Base-by-base conservation (phyloP, 305 asterid genomes). In the Fraxinus latifolia region DNA sequence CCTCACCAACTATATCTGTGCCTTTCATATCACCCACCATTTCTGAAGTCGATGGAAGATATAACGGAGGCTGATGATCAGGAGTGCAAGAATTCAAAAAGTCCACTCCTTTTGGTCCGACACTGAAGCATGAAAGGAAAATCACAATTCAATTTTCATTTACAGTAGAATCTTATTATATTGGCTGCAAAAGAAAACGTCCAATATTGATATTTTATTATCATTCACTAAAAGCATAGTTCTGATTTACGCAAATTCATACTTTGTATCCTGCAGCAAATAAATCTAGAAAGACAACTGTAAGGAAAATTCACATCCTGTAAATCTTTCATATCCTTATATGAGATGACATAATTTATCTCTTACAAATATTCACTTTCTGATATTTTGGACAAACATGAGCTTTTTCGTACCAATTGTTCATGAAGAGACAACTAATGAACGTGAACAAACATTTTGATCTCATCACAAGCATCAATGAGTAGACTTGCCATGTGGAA, bases 31-130 rank as follows among this genome's bases (percentile, higher is more conserved):
- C 89, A 86, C 82, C 88, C 84, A 77, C 81, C 93, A 91, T 81
- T 79, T 94, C 97, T 84, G 92, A 85, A 81, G 92, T 87, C 82
- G 90, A 82, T 42, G 88, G 85, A 83, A 95, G 85, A 90, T 89
- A 84, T 78, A 95, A 86, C 74, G 97, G 97, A 85, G 97, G 98
- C 83, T 94, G 97, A 82, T 93, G 87, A 87, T 95, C 99, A 80
- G 99, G 99, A 87, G 82, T 93, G 87, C 98, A 93, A 72, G 97
- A 93, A 74, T 81, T 91, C 90, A 95, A 87, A 86, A 92, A 95
- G 34, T 91, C 83, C 85, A 87, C 80, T 81, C 99, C 99, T 84
- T 86, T 90, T 39, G 93, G 89, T 84, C 97, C 91, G 81, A 93
- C 94, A 65, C 99, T 95, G 96, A 77, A 77, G 82, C 85, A 89